Percentiles rank a stretch among this genome's conserved stretches.
Evolutionary conservation across 2,329 filamentous ascomycete species (phyloP).

Genomic region (Periconia digitata): DNA sequence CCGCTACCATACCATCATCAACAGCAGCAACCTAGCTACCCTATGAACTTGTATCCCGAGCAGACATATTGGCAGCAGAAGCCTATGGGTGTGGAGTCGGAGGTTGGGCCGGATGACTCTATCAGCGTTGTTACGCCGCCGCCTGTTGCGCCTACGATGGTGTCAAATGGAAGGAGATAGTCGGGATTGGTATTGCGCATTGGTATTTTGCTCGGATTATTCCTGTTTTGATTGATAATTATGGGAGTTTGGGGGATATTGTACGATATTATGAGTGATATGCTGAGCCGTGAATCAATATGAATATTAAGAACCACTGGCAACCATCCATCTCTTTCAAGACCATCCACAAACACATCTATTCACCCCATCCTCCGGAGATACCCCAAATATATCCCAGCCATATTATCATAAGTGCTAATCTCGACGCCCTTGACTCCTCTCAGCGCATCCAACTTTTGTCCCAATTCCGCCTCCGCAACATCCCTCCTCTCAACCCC

Average conservation of each 20-base stretch:
- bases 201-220: no score
- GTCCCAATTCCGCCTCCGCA: slow-evolving; percentile 2
- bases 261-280: background rate
- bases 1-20: slow-evolving; percentile 2
- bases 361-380: background rate
- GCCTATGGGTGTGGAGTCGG: background rate
- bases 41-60: slow-evolving; percentile 2
- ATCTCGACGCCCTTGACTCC: slow-evolving; percentile 5
- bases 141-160: background rate
- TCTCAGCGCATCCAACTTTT: slow-evolving; percentile 4
- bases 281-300: no score
- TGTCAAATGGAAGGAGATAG: background rate
- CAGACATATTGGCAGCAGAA: slow-evolving; percentile 1
- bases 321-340: background rate
- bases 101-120: background rate
- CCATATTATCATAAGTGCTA: slow-evolving; percentile 4
- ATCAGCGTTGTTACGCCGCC: background rate
- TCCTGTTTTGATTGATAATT: background rate
- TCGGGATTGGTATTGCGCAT: background rate
- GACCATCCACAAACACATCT: background rate
- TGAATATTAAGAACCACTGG: no score
- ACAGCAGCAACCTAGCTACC: slow-evolving; percentile 1
- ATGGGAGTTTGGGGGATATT: background rate
- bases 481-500: slow-evolving; percentile 1
- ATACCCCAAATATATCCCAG: slow-evolving; percentile 6